A percentile compares a stretch with the other conserved stretches of the same genome.
Conservation (phyloP, 148 eudicot genomes). For the Chenopodium suecicum region DNA sequence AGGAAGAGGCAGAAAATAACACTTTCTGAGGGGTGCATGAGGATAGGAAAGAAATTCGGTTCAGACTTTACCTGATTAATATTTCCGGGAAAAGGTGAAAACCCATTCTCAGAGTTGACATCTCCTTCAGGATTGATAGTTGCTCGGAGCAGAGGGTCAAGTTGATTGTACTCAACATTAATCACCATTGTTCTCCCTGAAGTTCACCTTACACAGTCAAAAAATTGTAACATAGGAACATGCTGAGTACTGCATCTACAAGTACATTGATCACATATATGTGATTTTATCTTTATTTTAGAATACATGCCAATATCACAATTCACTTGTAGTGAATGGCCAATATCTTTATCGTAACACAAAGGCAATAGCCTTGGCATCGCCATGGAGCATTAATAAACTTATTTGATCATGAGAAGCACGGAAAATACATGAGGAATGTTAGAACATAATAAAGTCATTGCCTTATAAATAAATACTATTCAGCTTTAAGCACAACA, state of each 20-base stretch:
- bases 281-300: neutral
- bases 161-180: slow-evolving; percentile 98
- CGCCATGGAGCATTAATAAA: neutral
- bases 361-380: neutral
- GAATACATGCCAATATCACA: neutral
- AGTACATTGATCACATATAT: neutral
- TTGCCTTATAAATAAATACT: neutral
- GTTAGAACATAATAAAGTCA: neutral
- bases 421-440: neutral
- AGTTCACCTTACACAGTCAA: slow-evolving; percentile 17
- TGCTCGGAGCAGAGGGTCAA: slow-evolving; percentile 95
- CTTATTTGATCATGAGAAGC: neutral
- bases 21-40: no score
- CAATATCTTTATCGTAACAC: neutral
- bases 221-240: neutral
- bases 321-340: neutral
- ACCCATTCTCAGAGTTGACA: slow-evolving; percentile 87
- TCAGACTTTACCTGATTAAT: slow-evolving; percentile 73
- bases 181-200: slow-evolving; percentile 95
- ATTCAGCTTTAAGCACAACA: neutral
- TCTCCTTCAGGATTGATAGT: slow-evolving; percentile 90
- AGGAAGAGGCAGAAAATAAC: neutral
- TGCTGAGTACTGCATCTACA: neutral
- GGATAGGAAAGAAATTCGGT: slow-evolving; percentile 1
- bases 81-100: slow-evolving; percentile 97